Base-by-base conservation (phyloP, 148 eudicot genomes). In the Pouteria glomerata region DNA sequence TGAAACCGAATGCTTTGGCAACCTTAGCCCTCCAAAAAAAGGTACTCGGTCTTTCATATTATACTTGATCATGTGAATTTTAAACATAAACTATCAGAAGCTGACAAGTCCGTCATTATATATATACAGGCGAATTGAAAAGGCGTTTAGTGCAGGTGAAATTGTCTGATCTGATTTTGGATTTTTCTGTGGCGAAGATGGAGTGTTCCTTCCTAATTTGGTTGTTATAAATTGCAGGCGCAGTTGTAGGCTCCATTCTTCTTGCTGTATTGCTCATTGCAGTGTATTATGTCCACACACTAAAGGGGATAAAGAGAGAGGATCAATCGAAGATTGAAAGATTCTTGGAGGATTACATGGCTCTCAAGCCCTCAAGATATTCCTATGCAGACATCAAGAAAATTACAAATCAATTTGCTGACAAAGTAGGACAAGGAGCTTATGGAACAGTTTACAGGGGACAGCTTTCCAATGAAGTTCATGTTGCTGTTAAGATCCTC, bases 381-480 rank as follows among this genome's bases (percentile, higher is more conserved):
- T 52, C 74, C 16, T n/a, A n/a, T n/a, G n/a, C n/a, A n/a, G n/a
- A n/a, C n/a, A n/a, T n/a, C n/a, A n/a, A n/a, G n/a, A n/a, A 27
- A 58, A 65, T 79, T 2, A 71, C 79, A 27, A 56, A 48, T 23
- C 33, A 42, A 14, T 65, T 74, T 8, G 27, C 19, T n/a, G 50
- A 70, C 55, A 65, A 57, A 59, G 8, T 79, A 29, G 79, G 78
- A 16, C 52, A 74, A 57, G 78, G 78, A 42, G 82, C 78, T 4
- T 79, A 63, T 56, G 81, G 82, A 33, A 56, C 59, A 13, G 76
- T 79, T n/a, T 79, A 29, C 79, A 74, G 31, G 69, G 79, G 83
- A 26, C 53, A 76, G 30, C 76, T 80, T 27, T 76, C 80, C 27
- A 53, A 57, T 57, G 83, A 80, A 23, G 51, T 80, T 35, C 29